Base-by-base conservation (phyloP, 768 basidiomycete genomes). In the Kwoniella sp. region DNA sequence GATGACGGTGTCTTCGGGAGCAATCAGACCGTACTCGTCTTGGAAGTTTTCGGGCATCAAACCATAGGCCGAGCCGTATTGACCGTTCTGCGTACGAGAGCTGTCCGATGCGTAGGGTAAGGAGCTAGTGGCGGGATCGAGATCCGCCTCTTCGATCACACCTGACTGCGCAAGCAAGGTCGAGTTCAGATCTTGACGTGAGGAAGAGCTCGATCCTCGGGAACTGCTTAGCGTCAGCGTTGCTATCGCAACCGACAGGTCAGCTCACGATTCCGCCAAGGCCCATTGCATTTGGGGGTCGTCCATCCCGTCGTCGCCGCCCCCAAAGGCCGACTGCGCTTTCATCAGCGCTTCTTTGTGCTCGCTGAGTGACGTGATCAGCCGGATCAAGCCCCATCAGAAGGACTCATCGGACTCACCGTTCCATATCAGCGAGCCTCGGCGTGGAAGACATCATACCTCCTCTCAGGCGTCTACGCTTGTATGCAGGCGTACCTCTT, bases 1-100 rank as follows among this genome's bases (percentile, higher is more conserved):
- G 34, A 98, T 73, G 19, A 98, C 83, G 0, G 86, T 84, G 61
- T 95, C 82, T 62, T 86, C 84, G 0, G 87, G 83, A 3, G 79
- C 67, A 27, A 96, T 72, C 12, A 99, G 70, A 0, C 92, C 91
- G 57, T 89, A 98, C 59, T 83, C 78, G 14, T 79, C 76, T 62
- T 92, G 84, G 59, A 88, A 91, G 42, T 85, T 84, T 8, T 75
- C 73, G 33, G 65, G 67, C 52, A 65, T 33, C 7, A 69, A 26
- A 10, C 51, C 41, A 29, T 32, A 54, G 42, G n/a, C 40, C 28
- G 45, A 62, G n/a, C 41, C 51, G 39, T 34, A 32, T 20, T n/a
- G 20, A 17, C 9, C 12, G 29, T 28, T 19, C 12, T 27, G 33
- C 3, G 38, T 37, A 8, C 26, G 19, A 17, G 53, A 28, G n/a